Percentiles rank a stretch among this genome's conserved stretches.
These are phyloP conservation scores for Cicer judaicum DNA, from an alignment of 306 rosid species.

Conservation along the genomic window DNA sequence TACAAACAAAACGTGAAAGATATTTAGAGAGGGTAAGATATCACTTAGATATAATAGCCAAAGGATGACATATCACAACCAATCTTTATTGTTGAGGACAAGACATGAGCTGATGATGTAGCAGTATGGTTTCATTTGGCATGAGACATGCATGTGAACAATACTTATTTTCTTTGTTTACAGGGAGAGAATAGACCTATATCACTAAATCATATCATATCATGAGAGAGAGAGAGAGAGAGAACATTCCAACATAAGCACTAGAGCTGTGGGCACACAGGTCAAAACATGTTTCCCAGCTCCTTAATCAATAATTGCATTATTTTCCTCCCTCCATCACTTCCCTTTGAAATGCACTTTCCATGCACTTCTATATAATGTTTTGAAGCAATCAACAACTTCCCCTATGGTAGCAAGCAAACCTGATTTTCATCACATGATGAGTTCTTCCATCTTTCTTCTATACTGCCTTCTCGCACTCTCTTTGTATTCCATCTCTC, in stretches of 20 bases:
- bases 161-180: conserved; percentile 40
- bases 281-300: conserved; percentile 63
- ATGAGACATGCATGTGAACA: conserved; percentile 62
- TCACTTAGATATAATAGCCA: conserved; percentile 44
- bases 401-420: conserved; percentile 40
- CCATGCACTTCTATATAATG: conserved; percentile 58
- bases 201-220: conserved; percentile 8
- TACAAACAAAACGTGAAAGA: conserved; percentile 46
- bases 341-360: conserved; percentile 43
- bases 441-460: conserved; percentile 57
- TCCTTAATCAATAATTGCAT: conserved; percentile 71
- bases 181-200: conserved; percentile 34
- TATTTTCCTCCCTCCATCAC: conserved; percentile 45
- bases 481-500: conserved; percentile 55
- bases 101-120: conserved; percentile 58
- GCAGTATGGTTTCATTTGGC: conserved; percentile 65
- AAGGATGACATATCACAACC: conserved; percentile 45
- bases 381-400: conserved; percentile 47
- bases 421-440: conserved; percentile 46
- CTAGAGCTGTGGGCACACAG: conserved; percentile 65
- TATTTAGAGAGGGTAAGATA: conserved; percentile 49
- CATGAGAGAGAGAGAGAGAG: conserved; percentile 29
- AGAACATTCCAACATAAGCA: conserved; percentile 52
- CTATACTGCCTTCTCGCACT: conserved; percentile 59
- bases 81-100: conserved; percentile 64